Evolutionary conservation across 2,329 filamentous ascomycete species (phyloP).

Genomic region (Hymenoscyphus fraxineus): DNA sequence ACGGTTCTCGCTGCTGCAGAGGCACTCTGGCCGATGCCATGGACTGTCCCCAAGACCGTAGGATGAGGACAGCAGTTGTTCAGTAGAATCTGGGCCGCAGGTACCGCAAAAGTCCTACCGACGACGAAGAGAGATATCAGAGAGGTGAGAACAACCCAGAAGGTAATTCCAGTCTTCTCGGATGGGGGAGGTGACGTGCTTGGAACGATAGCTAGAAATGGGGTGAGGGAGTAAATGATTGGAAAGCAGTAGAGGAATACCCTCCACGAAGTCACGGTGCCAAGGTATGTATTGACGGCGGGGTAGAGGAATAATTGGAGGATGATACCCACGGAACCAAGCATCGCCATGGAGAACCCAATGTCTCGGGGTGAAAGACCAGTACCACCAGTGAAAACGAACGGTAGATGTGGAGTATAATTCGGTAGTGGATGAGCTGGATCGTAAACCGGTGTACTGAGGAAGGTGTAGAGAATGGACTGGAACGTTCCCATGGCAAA

Average conservation of each 20-base stretch:
- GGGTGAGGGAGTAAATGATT: slow-evolving; percentile 63
- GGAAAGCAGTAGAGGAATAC: slow-evolving; percentile 69
- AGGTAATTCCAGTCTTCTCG: slow-evolving; percentile 27
- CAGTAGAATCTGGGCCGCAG: slow-evolving; percentile 56
- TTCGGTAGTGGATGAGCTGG: slow-evolving; percentile 44
- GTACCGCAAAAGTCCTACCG: slow-evolving; percentile 65
- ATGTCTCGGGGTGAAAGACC: slow-evolving; percentile 69
- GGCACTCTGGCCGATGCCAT: slow-evolving; percentile 55
- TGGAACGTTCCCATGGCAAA: slow-evolving; percentile 60
- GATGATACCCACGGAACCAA: slow-evolving; percentile 71
- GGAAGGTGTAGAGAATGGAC: slow-evolving; percentile 58
- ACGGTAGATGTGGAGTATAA: slow-evolving; percentile 35
- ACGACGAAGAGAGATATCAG: slow-evolving; percentile 63
- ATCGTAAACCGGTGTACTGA: slow-evolving; percentile 52
- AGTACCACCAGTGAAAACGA: slow-evolving; percentile 63
- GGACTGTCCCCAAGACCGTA: slow-evolving; percentile 54
- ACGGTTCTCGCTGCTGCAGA: slow-evolving; percentile 56
- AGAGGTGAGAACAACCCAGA: slow-evolving; percentile 28
- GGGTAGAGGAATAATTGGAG: slow-evolving; percentile 73
- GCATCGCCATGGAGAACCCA: slow-evolving; percentile 72
- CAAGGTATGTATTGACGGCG: slow-evolving; percentile 59
- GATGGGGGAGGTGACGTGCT: slow-evolving; percentile 29
- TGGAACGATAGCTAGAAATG: slow-evolving; percentile 67
- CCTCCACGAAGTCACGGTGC: slow-evolving; percentile 65
- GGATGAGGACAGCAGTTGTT: slow-evolving; percentile 60